These are phyloP conservation scores for Salpingoeca rosetta DNA, from an alignment of 78 protist genomes.

Conservation along the genomic window DNA sequence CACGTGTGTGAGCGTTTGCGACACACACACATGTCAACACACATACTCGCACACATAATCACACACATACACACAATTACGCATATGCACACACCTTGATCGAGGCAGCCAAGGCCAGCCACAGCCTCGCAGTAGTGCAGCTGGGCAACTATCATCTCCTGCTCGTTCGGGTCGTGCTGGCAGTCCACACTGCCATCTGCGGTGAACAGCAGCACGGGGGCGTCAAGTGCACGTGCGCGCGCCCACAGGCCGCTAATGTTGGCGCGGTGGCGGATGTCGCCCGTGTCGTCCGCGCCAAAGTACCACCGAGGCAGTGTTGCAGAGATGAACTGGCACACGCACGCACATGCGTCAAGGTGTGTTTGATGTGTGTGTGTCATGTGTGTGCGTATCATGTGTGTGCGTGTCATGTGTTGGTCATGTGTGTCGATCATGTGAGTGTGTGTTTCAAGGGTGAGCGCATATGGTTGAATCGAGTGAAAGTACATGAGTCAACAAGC, in stretches of 20 bases:
- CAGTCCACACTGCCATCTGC: conserved; percentile 32
- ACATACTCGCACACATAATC: not conserved
- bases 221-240: not conserved
- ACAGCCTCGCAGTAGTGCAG: conserved; percentile 39
- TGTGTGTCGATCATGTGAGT: too few species aligned
- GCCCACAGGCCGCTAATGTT: conserved; percentile 19
- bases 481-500: too few species aligned
- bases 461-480: too few species aligned
- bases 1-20: not conserved
- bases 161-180: conserved; percentile 14
- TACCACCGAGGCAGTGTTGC: conserved; percentile 18
- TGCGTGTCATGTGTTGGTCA: too few species aligned
- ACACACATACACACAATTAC: too few species aligned
- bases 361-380: too few species aligned
- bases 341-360: too few species aligned
- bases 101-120: conserved; percentile 15
- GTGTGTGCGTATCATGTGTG: too few species aligned
- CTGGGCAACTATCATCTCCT: conserved; percentile 12
- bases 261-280: conserved; percentile 12
- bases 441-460: too few species aligned
- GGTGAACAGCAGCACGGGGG: conserved; percentile 6
- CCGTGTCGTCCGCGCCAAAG: conserved; percentile 37
- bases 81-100: not conserved
- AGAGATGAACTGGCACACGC: conserved; percentile 20
- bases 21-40: not conserved